Base-by-base conservation (phyloP, 1,284 basidiomycete species). In the Schizopora paradoxa region DNA sequence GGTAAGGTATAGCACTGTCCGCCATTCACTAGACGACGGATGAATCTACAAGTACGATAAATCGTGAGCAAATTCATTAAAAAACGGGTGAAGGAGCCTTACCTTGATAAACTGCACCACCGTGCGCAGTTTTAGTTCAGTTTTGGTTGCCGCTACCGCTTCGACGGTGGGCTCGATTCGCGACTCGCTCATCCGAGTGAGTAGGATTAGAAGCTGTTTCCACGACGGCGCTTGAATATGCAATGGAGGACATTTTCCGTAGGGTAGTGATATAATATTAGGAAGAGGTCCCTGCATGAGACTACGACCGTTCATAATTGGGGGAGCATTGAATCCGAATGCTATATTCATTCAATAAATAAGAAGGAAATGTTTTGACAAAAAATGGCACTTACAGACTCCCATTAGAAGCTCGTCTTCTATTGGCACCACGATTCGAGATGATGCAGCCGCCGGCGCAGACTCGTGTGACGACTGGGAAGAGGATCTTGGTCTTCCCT, bases 21-120 rank as follows among this genome's bases (percentile, higher is more conserved):
- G 73, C 86, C 86, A 89, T 23, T 79, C 74, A 4, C 64, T 57
- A 0, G 78, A 72, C 23, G 68, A 58, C 37, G 72, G 74, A 57
- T 81, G 76, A 19, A 78, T 68, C 82, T 85, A 43, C 48, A 28
- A 29, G 21, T 44, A 34, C 5, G 34, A 23, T 36, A 28, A 23
- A 23, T 40, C 29, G 48, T 26, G 28, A 29, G 16, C 25, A 23
- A 26, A 26, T 31, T 29, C 21, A 21, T 36, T n/a, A 2, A 19
- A 23, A 16, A 11, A 36, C 45, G 38, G 40, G 43, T 26, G 37
- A 16, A 37, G 21, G 49, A 23, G 18, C 49, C 69, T 49, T 52
- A 85, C 85, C 69, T 78, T 84, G 44, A 86, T 69, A 56, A 88
- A 86, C 55, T 87, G 84, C 44, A 89, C 65, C 0, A 89, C 82